These are phyloP conservation scores for Vigna nakashimae DNA, from an alignment of 306 rosid species.

Conservation along the genomic window DNA sequence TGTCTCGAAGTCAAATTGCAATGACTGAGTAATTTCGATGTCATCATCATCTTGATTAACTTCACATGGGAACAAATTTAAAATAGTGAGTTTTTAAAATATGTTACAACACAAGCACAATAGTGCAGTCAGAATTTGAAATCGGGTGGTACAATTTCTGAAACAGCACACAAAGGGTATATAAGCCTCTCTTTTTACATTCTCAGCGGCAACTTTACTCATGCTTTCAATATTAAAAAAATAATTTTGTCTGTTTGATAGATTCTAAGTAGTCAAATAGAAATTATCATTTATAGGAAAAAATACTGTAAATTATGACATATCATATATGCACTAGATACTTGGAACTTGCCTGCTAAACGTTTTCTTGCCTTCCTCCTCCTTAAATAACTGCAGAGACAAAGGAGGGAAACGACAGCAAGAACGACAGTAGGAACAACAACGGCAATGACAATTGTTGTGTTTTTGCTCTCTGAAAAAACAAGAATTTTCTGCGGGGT, in stretches of 20 bases:
- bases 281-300: background rate
- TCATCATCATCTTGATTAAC: conserved; percentile 26
- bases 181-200: background rate
- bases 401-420: background rate
- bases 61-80: background rate
- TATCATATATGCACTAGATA: background rate
- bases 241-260: background rate
- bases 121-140: background rate
- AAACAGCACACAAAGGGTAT: background rate
- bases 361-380: background rate
- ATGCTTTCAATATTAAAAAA: background rate
- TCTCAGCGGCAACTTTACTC: background rate
- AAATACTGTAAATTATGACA: background rate
- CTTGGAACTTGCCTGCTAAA: background rate
- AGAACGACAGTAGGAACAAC: background rate
- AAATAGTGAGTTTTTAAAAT: conserved; percentile 6
- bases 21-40: conserved; percentile 17
- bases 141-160: background rate
- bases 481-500: background rate
- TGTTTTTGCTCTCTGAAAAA: conserved; percentile 16
- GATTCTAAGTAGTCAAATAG: background rate
- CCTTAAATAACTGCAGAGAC: background rate
- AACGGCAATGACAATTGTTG: background rate
- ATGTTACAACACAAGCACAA: background rate
- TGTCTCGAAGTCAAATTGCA: conserved; percentile 39